Evolutionary conservation across 768 basidiomycete species (phyloP), one percentile per base, ranked within the genome.

Genomic region (Neoboletus magnificus): DNA sequence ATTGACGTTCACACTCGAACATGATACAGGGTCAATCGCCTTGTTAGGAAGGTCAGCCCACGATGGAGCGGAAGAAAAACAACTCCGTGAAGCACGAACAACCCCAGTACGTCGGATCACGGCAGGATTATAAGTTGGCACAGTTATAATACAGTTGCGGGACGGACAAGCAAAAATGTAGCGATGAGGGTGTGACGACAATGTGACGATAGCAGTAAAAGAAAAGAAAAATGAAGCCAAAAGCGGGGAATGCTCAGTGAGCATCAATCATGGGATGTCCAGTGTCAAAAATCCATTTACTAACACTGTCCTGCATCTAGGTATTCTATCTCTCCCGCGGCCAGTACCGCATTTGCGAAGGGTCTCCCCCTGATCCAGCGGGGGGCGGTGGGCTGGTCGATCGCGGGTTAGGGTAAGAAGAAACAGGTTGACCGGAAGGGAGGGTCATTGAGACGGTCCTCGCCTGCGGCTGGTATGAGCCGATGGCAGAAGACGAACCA

Each of bases 321-420:
- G 37, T 1, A 47, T 48, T 30, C 32, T 50, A 64, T 41, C 58
- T 64, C 35, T 69, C 69, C 36, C 62, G 57, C 27, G 60, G 4
- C 68, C 71, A 69, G 52, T 66, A 72, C 0, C 59, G 58, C 48
- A 57, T 25, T 20, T 73, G 72, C n/a, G 69, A 62, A 49, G 62
- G 27, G 30, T 58, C 57, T 53, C 48, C 62, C 59, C 54, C 65
- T 49, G 68, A 54, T 48, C 66, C 67, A 61, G 71, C 57, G 39
- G 72, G 60, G 50, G 72, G 64, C 22, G 68, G 48, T 23, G 62
- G 52, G 41, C 42, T 60, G 16, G 66, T 40, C 16, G 72, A 52
- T 10, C 62, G 61, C 18, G 55, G 48, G 5, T 67, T 73, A 36
- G 66, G 50, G 48, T 72, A 72, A 35, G 62, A 54, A 22, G 68